Base-by-base conservation (phyloP, 2,329 filamentous ascomycete species). In the Colletotrichum sp. region DNA sequence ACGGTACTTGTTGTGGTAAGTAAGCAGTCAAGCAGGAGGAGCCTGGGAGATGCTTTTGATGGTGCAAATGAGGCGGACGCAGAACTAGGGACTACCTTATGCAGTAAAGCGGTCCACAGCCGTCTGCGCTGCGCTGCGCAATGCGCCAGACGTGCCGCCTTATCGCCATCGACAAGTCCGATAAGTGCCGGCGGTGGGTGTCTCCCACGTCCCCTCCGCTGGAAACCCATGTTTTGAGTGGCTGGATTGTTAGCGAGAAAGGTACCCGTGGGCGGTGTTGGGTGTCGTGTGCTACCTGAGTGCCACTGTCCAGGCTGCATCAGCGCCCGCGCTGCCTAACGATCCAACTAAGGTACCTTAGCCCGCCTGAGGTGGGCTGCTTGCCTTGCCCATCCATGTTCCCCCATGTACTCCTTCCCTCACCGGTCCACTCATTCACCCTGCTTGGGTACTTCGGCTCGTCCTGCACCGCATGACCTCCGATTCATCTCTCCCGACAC, bases 381-480 rank as follows among this genome's bases (percentile, higher is more conserved):
- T 52, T 21, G 70, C 32, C 48, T 38, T 38, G 38, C 13, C 59
- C 59, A 24, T n/a, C 36, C 58, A 28, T 66, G 56, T 43, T n/a
- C n/a, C 62, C 30, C 59, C 59, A 48, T 74, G 66, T 71, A 70
- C 59, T 48, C 56, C 56, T 59, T 38, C 52, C 52, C 68, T 71
- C 30, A 52, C 73, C 30, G 73, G 69, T 63, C 63, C 73, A 75
- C 56, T 63, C 69, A 62, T 28, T 67, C 62, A 34, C 62, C 21
- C 69, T 52, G 48, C 71, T 56, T 48, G 69, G n/a, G 63, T 59
- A 68, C 69, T 71, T 75, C 63, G 65, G 62, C 65, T 73, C 66
- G 36, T 74, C 34, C 56, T 62, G 71, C 52, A 74, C 73, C 74
- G 65, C 74, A 76, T 76, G 74, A 76, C 74, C 74, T 34, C 7